Evolutionary conservation across 306 rosid genomes (phyloP).

Genomic region (Benincasa hispida): DNA sequence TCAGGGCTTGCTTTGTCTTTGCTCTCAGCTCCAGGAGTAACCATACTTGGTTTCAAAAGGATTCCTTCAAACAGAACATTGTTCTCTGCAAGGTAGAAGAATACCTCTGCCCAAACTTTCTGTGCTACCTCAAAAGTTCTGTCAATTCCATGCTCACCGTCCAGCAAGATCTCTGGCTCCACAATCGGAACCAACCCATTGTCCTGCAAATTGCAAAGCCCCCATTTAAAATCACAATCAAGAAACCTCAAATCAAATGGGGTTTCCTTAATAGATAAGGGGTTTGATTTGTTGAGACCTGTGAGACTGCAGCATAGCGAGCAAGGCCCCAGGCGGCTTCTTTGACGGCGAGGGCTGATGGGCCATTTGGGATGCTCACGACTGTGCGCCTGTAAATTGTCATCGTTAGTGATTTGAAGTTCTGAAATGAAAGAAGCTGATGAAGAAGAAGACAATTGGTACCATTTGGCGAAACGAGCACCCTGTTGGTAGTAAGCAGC

Average conservation of each 20-base stretch:
- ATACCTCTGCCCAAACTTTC: conserved; percentile 92
- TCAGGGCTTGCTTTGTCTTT: conserved; percentile 69
- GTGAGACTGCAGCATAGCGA: conserved; percentile 90
- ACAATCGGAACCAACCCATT: conserved; percentile 85
- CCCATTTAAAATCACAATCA: not conserved
- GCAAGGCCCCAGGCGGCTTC: conserved; percentile 94
- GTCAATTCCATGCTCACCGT: conserved; percentile 76
- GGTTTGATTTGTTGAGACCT: conserved; percentile 22
- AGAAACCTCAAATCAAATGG: not conserved
- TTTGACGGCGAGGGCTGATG: conserved; percentile 86
- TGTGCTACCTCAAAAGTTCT: conserved; percentile 76
- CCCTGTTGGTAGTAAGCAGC: conserved; percentile 94
- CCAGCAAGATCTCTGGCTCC: conserved; percentile 97
- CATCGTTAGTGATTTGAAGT: not conserved
- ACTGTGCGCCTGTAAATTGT: conserved; percentile 8
- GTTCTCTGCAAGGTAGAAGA: conserved; percentile 88
- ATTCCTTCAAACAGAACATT: conserved; percentile 80
- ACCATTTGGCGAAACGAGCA: conserved; percentile 98
- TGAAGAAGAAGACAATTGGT: not conserved
- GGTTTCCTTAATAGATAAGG: not conserved
- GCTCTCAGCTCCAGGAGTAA: conserved; percentile 86
- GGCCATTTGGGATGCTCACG: conserved; percentile 96
- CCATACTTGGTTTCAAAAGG: conserved; percentile 98
- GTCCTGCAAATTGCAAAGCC: conserved; percentile 22
- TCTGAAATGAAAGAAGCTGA: not conserved